Conservation (phyloP, 2,329 filamentous ascomycete genomes). For the Colletotrichum sp. region DNA sequence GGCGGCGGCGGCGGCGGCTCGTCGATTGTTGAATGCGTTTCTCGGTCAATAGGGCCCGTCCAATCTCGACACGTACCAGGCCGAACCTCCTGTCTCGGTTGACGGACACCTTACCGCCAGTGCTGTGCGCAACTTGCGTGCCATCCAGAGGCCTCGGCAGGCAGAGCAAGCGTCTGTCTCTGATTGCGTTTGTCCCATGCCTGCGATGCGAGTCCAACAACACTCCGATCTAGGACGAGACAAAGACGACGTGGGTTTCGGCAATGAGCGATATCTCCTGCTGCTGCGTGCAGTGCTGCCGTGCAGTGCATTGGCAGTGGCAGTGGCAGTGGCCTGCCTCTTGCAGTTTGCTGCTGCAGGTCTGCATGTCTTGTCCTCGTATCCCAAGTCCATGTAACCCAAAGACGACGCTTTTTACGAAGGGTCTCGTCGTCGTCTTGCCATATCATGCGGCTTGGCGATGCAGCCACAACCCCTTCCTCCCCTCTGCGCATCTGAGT, state of each 20-base stretch:
- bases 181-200: background rate
- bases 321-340: background rate
- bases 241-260: background rate
- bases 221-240: background rate
- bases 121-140: background rate
- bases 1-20: background rate
- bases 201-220: background rate
- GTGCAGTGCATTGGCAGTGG: background rate
- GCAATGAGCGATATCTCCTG: background rate
- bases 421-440: background rate
- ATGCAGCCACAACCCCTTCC: slow-evolving; percentile 8
- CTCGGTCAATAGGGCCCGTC: background rate
- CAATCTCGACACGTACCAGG: background rate
- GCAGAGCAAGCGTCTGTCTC: background rate
- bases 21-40: background rate
- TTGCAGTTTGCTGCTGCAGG: slow-evolving; percentile 7
- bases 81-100: background rate
- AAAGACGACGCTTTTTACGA: slow-evolving; percentile 1
- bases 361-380: slow-evolving; percentile 15
- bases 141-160: background rate
- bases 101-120: background rate
- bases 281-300: background rate
- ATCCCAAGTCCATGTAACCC: slow-evolving; percentile 12
- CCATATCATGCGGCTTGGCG: slow-evolving; percentile 6
- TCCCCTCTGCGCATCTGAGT: background rate